These are phyloP conservation scores for Candida sanyaensis DNA, from an alignment of 1,139 yeast species.

Conservation along the genomic window DNA sequence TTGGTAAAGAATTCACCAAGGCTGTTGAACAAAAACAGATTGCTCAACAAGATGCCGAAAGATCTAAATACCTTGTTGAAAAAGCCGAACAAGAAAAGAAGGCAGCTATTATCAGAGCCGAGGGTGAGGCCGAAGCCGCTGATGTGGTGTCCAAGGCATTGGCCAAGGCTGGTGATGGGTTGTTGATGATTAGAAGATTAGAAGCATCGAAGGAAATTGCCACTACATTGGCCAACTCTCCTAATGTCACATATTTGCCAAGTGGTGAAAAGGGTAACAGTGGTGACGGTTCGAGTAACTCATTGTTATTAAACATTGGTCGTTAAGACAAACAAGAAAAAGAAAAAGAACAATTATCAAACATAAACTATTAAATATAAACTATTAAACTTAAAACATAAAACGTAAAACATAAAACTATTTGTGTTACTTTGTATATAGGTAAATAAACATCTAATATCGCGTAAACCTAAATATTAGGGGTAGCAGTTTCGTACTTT, in stretches of 20 bases:
- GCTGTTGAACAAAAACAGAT: constrained; percentile 99
- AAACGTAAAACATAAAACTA: too few relatives aligned
- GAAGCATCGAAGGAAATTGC: constrained; percentile 98
- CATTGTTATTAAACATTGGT: constrained; percentile 45
- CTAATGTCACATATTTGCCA: constrained; percentile 93
- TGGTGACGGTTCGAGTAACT: constrained; percentile 31
- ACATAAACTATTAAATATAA: too few relatives aligned
- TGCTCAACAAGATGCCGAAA: constrained; percentile 99
- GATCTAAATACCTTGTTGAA: constrained; percentile 92
- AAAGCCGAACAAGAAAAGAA: constrained; percentile 97
- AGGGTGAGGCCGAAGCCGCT: constrained; percentile 99
- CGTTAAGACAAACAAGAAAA: constrained; percentile 20
- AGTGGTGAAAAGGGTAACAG: constrained; percentile 39
- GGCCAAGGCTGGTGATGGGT: constrained; percentile 94
- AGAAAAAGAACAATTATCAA: too few relatives aligned
- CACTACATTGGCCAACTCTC: constrained; percentile 74
- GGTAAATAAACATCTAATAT: too few relatives aligned
- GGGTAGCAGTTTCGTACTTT: constrained; percentile 8
- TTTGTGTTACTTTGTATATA: too few relatives aligned
- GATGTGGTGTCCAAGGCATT: constrained; percentile 93
- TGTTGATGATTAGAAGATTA: constrained; percentile 88
- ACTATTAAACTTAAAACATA: too few relatives aligned
- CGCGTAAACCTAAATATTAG: constrained; percentile 10
- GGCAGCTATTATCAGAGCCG: constrained; percentile 94
- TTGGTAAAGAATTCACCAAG: constrained; percentile 95